phyloP scores from a whole-genome alignment of 2,329 filamentous ascomycete species.

The Whalleya microplaca region DNA sequence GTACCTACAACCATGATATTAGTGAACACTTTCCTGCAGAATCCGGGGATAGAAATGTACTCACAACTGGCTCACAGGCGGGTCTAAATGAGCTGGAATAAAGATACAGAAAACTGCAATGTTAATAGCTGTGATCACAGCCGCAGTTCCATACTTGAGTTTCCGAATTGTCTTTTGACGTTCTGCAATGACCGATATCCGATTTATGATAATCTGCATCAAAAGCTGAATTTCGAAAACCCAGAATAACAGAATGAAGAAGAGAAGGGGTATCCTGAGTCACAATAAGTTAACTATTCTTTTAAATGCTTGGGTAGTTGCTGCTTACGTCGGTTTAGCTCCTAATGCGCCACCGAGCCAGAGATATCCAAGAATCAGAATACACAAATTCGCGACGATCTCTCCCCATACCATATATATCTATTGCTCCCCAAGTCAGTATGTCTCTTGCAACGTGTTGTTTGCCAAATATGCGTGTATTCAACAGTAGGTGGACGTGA shows the following conservation, averaged over 20 bases:
- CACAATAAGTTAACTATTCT: constrained; percentile 15
- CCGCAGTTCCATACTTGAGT: constrained; percentile 52
- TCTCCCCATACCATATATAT: constrained; percentile 51
- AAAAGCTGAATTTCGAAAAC: constrained; percentile 53
- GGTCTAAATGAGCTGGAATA: constrained; percentile 51
- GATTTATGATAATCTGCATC: constrained; percentile 60
- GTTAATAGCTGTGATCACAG: constrained; percentile 53
- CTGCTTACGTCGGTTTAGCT: constrained; percentile 8
- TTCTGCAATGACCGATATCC: constrained; percentile 54
- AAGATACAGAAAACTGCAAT: constrained; percentile 58
- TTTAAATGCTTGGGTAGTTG: constrained; percentile 20
- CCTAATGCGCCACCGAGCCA: constrained; percentile 42
- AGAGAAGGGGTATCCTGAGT: constrained; percentile 38
- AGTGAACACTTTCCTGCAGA: not conserved
- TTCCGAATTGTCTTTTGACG: constrained; percentile 40
- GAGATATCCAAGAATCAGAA: constrained; percentile 45
- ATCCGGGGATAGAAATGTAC: constrained; percentile 12
- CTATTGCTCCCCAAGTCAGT: constrained; percentile 1
- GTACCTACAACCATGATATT: constrained; percentile 30
- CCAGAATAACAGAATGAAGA: constrained; percentile 46
- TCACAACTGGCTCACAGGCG: constrained; percentile 43
- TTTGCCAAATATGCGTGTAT: no score
- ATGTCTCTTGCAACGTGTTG: not conserved
- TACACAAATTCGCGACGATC: constrained; percentile 43
- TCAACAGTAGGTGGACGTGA: no score